Base-by-base conservation (phyloP, 106 monocot species). In the Cymbidium sinense region DNA sequence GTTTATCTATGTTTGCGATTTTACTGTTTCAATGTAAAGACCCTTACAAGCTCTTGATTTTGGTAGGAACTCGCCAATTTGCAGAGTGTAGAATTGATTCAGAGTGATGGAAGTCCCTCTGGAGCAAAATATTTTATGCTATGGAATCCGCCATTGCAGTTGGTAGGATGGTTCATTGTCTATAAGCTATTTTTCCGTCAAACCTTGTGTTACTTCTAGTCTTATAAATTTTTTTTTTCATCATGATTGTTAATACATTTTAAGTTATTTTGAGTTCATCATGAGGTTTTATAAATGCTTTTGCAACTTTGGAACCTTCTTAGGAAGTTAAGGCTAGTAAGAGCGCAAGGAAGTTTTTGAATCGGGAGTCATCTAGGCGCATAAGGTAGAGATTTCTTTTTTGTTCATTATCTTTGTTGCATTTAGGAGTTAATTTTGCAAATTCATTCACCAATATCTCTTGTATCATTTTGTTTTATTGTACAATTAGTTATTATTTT, bases 21-120 rank as follows among this genome's bases (percentile, higher is more conserved):
- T 39, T n/a, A 8, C 36, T 37, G 34, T 71, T 71, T 71, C 34
- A 70, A 34, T 33, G 34, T 34, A 5, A 34, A 20, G 70, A 34
- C 17, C 29, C 34, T 70, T 36, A 13, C 1, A 52, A 73, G 30
- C 4, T 80, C 25, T 64, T 64, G 30, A 29, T 73, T 77, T 25
- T 50, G 21, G 43, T 75, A 96, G 96, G 92, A 85, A 70, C 90
- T 98, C 54, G 84, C 85, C 35, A 88, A 87, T 43, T 80, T 98
- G 85, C 75, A 82, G 73, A 79, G 58, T 18, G 35, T 98, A 75
- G 94, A 94, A 73, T 81, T 94, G 74, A 81, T 98, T 80, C 82
- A 90, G 71, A 92, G 88, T 74, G 98, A 98, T 85, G 91, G 98
- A 61, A 98, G 98, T 61, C 98, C 98, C 51, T 90, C 85, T 76